Conservation (phyloP, 2,329 filamentous ascomycete species). For the Podosphaera leucotricha region DNA sequence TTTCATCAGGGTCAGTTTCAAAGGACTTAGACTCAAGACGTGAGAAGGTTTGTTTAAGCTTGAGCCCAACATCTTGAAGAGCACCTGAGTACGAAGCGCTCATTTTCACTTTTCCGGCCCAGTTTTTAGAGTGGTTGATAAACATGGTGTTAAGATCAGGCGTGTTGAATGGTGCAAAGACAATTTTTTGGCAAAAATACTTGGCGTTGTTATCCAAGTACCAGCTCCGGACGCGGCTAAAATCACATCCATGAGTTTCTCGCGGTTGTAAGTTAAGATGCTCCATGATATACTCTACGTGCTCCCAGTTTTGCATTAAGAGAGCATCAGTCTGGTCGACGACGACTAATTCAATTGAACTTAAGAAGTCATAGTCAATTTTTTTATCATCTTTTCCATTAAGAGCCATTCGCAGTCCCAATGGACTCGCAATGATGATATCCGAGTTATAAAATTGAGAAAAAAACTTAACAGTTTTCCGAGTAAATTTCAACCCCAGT, state of each 20-base stretch:
- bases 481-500: constrained; percentile 85
- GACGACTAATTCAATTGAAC: constrained; percentile 74
- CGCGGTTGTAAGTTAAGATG: constrained; percentile 80
- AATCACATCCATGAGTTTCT: constrained; percentile 79
- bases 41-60: constrained; percentile 69
- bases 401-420: constrained; percentile 77
- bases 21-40: constrained; percentile 54
- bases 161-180: constrained; percentile 63
- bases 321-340: constrained; percentile 83
- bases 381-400: constrained; percentile 46
- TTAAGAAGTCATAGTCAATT: constrained; percentile 70
- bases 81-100: constrained; percentile 42
- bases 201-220: constrained; percentile 75
- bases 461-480: constrained; percentile 89
- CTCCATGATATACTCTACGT: constrained; percentile 75
- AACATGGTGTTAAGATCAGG: constrained; percentile 70
- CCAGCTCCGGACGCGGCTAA: constrained; percentile 71
- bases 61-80: constrained; percentile 48
- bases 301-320: constrained; percentile 97
- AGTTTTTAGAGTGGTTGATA: constrained; percentile 54
- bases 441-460: constrained; percentile 91
- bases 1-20: constrained; percentile 55
- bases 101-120: constrained; percentile 55
- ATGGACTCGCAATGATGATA: constrained; percentile 73
- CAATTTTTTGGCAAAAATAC: constrained; percentile 63